These are phyloP conservation scores for Arthrinium puccinioides DNA, from an alignment of 2,329 filamentous ascomycete species.

Conservation along the genomic window DNA sequence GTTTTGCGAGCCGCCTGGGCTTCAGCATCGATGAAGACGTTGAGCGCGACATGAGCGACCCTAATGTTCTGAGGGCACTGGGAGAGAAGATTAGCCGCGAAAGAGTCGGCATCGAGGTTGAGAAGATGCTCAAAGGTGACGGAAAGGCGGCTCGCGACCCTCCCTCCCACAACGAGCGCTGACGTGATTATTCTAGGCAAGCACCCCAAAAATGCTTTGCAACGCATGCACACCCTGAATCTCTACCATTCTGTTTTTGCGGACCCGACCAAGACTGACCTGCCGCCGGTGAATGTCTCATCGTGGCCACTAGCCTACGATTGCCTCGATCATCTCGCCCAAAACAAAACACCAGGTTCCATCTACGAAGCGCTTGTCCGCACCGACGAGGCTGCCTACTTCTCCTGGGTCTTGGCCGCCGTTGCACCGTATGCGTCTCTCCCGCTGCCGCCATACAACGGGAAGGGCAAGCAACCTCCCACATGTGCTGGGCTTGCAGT, in stretches of 20 bases:
- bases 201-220: constrained; percentile 41
- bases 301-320: constrained; percentile 60
- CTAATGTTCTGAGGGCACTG: constrained; percentile 73
- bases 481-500: constrained; percentile 58
- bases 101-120: constrained; percentile 76
- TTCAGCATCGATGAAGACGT: constrained; percentile 70
- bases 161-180: no score
- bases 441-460: constrained; percentile 27
- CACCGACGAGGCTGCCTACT: constrained; percentile 58
- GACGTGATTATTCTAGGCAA: constrained; percentile 15
- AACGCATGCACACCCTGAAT: constrained; percentile 56
- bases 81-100: constrained; percentile 86
- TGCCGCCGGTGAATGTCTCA: constrained; percentile 46
- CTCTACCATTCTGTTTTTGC: constrained; percentile 71
- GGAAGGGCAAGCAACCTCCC: constrained; percentile 42
- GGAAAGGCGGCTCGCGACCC: neutral
- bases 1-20: constrained; percentile 78
- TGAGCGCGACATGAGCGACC: constrained; percentile 66
- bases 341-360: constrained; percentile 35
- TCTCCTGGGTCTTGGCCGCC: constrained; percentile 70
- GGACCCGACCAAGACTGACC: constrained; percentile 49
- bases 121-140: constrained; percentile 79
- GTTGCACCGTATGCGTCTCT: constrained; percentile 64
- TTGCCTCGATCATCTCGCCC: constrained; percentile 46
- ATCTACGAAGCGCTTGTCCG: constrained; percentile 50